Evolutionary conservation across 441 rosid genomes (phyloP).

Genomic region (Erodium moschatum): DNA sequence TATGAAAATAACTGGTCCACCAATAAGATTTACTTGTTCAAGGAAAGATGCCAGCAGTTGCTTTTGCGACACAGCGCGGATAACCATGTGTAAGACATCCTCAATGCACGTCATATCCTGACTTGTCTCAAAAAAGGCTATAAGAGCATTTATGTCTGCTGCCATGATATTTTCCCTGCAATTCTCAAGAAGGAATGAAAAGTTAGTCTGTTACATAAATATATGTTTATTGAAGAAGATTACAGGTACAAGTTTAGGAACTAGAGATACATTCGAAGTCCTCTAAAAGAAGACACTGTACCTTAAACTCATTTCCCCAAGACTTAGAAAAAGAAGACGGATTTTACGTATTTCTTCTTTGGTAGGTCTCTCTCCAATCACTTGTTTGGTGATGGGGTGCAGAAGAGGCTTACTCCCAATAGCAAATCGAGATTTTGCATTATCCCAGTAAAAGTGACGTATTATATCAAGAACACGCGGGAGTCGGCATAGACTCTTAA

Average conservation of each 20-base stretch:
- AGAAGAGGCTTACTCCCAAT: conserved; percentile 77
- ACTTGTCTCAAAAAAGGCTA: conserved; percentile 82
- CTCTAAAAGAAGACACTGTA: conserved; percentile 22
- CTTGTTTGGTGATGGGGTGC: conserved; percentile 53
- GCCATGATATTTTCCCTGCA: conserved; percentile 71
- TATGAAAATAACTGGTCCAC: conserved; percentile 85
- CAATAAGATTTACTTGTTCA: conserved; percentile 75
- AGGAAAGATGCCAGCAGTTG: conserved; percentile 66
- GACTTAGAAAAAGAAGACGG: conserved; percentile 90
- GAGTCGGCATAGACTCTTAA: conserved; percentile 66
- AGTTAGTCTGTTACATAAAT: conserved; percentile 13
- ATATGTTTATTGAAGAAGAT: conserved; percentile 7
- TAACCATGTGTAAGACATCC: conserved; percentile 89
- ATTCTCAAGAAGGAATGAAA: conserved; percentile 18
- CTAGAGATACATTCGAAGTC: conserved; percentile 20
- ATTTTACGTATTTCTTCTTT: conserved; percentile 86
- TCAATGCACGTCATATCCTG: conserved; percentile 90
- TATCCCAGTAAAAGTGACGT: conserved; percentile 85
- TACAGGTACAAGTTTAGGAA: conserved; percentile 14
- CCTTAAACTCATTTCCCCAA: conserved; percentile 99
- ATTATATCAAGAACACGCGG: conserved; percentile 79
- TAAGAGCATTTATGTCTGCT: conserved; percentile 66
- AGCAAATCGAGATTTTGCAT: conserved; percentile 50
- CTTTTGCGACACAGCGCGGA: conserved; percentile 81
- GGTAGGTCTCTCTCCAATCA: conserved; percentile 72